phyloP scores from a whole-genome alignment of 1,284 basidiomycete species.

The Pseudomicrostroma phylloplanum region DNA sequence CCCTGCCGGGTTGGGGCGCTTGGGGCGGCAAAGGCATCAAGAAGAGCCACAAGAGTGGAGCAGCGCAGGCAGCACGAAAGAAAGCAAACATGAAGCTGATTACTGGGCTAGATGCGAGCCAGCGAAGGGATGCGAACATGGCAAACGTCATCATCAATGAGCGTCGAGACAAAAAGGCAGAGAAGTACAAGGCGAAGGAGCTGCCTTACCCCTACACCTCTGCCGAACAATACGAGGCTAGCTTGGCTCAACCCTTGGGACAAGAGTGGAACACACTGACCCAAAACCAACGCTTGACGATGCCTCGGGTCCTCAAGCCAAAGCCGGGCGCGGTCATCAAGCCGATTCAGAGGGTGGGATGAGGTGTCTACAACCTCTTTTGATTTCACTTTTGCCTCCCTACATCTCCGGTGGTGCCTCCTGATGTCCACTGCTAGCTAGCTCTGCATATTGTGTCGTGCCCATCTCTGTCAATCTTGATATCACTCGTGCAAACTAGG shows the following conservation, averaged over 20 bases:
- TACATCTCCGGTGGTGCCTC: slow-evolving; percentile 13
- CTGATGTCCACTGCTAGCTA: slow-evolving; percentile 1
- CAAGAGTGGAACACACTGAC: slow-evolving; percentile 87
- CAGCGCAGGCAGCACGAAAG: slow-evolving; percentile 9
- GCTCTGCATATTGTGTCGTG: slow-evolving; percentile 30
- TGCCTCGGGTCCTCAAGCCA: slow-evolving; percentile 35
- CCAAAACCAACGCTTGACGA: slow-evolving; percentile 67
- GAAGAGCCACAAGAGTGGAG: slow-evolving; percentile 35
- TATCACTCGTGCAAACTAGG: slow-evolving; percentile 41
- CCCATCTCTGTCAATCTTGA: slow-evolving; percentile 48
- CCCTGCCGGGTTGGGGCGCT: slow-evolving; percentile 89
- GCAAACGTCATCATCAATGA: slow-evolving; percentile 89
- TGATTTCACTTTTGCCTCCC: not conserved
- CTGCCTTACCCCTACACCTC: slow-evolving; percentile 80
- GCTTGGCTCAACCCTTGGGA: slow-evolving; percentile 73
- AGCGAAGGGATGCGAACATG: slow-evolving; percentile 76
- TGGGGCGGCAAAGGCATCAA: slow-evolving; percentile 77
- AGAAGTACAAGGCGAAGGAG: slow-evolving; percentile 79
- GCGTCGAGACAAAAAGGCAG: slow-evolving; percentile 84
- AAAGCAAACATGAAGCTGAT: slow-evolving; percentile 7
- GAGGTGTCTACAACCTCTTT: too few relatives aligned
- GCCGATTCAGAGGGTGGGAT: slow-evolving; percentile 22
- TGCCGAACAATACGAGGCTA: slow-evolving; percentile 78
- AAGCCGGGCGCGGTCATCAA: slow-evolving; percentile 39
- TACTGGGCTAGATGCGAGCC: slow-evolving; percentile 65